phyloP scores from a whole-genome alignment of 257 asterid genomes.

The Prunella vulgaris region DNA sequence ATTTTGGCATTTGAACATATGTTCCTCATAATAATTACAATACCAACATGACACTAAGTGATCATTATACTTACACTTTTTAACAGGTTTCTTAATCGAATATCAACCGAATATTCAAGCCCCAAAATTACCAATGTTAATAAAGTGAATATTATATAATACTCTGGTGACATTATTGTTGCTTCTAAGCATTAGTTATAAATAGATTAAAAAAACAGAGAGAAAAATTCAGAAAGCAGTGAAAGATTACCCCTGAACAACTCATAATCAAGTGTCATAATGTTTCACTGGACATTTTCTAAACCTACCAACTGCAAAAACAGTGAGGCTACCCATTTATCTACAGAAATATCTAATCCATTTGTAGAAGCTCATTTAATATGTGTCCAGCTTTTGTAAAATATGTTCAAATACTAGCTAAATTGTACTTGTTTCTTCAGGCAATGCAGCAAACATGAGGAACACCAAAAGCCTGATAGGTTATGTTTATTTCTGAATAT shows the following conservation, averaged over 20 bases:
- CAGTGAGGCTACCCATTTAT: not conserved
- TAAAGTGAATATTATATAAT: no score
- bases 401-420: not conserved
- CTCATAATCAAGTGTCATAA: not conserved
- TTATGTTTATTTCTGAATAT: not conserved
- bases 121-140: no score
- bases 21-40: no score
- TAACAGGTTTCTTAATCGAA: no score
- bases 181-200: no score
- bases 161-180: no score
- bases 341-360: not conserved
- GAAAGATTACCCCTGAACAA: not conserved
- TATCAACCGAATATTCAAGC: no score
- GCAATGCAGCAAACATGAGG: conserved; percentile 3
- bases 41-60: no score
- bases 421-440: not conserved
- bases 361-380: not conserved
- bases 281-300: not conserved
- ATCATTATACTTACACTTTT: no score
- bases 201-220: no score
- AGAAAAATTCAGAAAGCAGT: not conserved
- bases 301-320: not conserved
- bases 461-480: not conserved
- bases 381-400: not conserved
- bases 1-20: no score